These are phyloP conservation scores for Solanum lycopersicoides DNA, from an alignment of 257 asterid species.

Conservation along the genomic window DNA sequence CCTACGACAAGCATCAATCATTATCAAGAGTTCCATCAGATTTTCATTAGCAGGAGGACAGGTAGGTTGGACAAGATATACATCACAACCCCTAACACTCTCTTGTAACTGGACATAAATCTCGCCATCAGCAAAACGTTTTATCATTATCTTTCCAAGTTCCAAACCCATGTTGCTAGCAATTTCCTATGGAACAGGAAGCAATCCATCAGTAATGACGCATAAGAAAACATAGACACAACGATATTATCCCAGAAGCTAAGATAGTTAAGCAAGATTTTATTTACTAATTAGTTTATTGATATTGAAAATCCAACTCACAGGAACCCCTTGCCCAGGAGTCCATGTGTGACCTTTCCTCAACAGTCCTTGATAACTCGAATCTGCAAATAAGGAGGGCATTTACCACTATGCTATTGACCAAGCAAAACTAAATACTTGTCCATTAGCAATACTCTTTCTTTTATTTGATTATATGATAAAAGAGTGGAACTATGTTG, in stretches of 20 bases:
- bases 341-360: not conserved
- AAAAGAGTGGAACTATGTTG: not conserved
- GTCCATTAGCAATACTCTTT: not conserved
- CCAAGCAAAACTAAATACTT: not conserved
- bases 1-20: conserved; percentile 95
- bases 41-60: conserved; percentile 92
- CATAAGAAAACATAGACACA: not conserved
- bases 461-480: not conserved
- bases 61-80: conserved; percentile 69
- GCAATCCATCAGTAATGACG: not conserved
- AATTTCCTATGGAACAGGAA: conserved; percentile 46
- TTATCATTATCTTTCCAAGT: conserved; percentile 49
- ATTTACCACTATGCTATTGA: not conserved
- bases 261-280: not conserved
- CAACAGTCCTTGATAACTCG: not conserved
- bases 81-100: conserved; percentile 92
- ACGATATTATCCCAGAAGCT: not conserved
- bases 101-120: conserved; percentile 88
- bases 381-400: not conserved
- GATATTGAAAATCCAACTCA: not conserved
- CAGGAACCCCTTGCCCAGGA: not conserved
- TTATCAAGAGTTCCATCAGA: conserved; percentile 83
- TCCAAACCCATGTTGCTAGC: conserved; percentile 91
- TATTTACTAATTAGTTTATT: not conserved
- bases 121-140: conserved; percentile 91